Conservation (phyloP, 2,329 filamentous ascomycete genomes). For the Orbilia blumenaviensis region DNA sequence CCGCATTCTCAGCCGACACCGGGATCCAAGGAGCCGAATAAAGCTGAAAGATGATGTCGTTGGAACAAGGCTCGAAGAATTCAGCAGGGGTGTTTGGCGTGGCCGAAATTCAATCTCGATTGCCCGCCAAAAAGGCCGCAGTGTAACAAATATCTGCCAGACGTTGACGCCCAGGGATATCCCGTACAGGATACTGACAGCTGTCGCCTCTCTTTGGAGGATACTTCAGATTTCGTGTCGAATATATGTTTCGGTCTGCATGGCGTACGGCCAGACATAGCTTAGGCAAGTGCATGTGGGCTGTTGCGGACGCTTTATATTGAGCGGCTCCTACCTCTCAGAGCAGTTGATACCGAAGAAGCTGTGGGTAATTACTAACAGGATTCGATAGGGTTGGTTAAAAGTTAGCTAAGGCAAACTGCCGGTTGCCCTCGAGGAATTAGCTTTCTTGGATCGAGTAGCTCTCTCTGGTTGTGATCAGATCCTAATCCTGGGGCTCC, state of each 20-base stretch:
- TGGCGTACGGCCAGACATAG: no score
- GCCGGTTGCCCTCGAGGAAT: background rate
- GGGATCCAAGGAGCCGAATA: background rate
- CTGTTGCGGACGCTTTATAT: background rate
- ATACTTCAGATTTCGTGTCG: background rate
- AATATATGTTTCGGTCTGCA: no score
- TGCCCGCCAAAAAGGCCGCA: background rate
- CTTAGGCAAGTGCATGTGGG: no score
- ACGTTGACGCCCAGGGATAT: background rate
- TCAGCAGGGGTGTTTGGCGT: background rate
- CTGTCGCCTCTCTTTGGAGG: background rate
- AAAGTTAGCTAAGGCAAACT: slow-evolving; percentile 1
- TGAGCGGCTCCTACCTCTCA: background rate
- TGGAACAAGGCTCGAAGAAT: background rate
- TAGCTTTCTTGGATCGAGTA: background rate
- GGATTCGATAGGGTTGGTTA: background rate
- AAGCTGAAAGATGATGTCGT: background rate
- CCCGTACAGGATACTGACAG: slow-evolving; percentile 5
- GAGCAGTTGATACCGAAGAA: no score
- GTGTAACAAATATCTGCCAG: background rate
- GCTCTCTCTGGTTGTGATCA: background rate
- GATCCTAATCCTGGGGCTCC: background rate
- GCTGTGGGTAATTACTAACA: background rate
- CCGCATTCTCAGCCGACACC: background rate
- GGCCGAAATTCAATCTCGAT: background rate